These are phyloP conservation scores for Chlorophyllum brunneum DNA, from an alignment of 768 basidiomycete genomes.

Conservation along the genomic window DNA sequence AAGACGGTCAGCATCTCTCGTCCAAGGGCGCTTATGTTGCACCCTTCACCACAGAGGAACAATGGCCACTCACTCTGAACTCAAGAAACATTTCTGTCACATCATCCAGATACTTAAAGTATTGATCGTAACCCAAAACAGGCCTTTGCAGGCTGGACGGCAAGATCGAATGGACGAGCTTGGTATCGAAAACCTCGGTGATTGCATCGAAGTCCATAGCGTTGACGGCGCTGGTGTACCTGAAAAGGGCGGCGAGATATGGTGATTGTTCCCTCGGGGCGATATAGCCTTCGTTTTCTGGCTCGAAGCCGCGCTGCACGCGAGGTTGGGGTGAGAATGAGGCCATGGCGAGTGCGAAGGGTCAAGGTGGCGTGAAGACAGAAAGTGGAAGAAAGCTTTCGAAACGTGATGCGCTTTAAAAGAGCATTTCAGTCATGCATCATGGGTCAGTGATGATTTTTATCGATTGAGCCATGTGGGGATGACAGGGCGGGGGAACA, in stretches of 20 bases:
- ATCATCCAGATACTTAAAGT: conserved; percentile 26
- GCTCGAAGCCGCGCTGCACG: conserved; percentile 11
- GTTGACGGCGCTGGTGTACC: conserved; percentile 28
- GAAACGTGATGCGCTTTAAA: conserved; percentile 6
- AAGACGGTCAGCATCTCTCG: neutral
- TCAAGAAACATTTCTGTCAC: conserved; percentile 24
- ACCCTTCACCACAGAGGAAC: neutral
- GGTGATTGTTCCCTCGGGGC: conserved; percentile 26
- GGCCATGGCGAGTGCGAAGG: neutral
- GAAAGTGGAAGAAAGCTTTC: neutral
- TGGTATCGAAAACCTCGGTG: conserved; percentile 27
- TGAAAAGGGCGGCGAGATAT: conserved; percentile 30
- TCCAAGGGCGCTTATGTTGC: neutral
- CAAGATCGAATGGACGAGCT: conserved; percentile 32
- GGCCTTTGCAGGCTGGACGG: conserved; percentile 31
- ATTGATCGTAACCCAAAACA: conserved; percentile 31
- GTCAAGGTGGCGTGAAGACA: neutral
- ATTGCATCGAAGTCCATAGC: conserved; percentile 25
- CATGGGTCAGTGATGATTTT: neutral
- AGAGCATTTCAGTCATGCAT: neutral
- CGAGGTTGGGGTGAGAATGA: neutral
- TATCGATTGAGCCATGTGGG: conserved; percentile 12
- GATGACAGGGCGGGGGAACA: neutral
- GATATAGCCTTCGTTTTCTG: conserved; percentile 9
- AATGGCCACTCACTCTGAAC: conserved; percentile 24